Conservation (phyloP, 2,329 filamentous ascomycete species). For the Penicillium olsonii region DNA sequence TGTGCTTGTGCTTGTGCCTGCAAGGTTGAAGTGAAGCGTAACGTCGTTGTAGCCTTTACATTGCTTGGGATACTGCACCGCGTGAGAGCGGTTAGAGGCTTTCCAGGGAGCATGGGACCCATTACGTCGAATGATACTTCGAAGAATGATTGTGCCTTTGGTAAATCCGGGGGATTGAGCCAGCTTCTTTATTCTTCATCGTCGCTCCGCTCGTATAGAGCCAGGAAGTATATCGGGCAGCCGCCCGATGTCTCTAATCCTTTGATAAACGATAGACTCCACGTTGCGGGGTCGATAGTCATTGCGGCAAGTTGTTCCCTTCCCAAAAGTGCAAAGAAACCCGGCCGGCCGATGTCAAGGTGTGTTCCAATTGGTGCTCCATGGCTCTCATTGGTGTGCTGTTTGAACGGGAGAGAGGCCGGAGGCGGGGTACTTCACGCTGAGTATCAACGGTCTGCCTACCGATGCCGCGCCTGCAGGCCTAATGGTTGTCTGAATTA, state of each 20-base stretch:
- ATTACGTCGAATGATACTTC: neutral
- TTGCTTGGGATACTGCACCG: constrained; percentile 2
- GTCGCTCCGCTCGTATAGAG: neutral
- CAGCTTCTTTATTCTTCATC: constrained; percentile 6
- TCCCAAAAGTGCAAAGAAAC: neutral
- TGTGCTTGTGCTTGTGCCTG: constrained; percentile 10
- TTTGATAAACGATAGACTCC: neutral
- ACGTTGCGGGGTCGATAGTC: constrained; percentile 4
- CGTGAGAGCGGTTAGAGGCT: constrained; percentile 2
- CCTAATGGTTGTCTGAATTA: neutral
- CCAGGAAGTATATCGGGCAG: constrained; percentile 6
- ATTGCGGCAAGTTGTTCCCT: neutral
- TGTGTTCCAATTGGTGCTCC: constrained; percentile 2
- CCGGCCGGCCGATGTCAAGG: neutral
- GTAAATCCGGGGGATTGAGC: neutral
- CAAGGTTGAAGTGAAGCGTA: constrained; percentile 22
- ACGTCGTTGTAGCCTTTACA: neutral
- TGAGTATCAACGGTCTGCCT: constrained; percentile 4
- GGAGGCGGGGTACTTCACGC: constrained; percentile 8
- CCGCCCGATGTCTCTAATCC: constrained; percentile 3
- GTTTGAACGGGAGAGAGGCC: constrained; percentile 8
- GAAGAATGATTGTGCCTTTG: neutral
- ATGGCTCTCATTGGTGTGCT: neutral
- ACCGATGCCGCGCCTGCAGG: constrained; percentile 1
- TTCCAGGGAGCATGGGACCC: constrained; percentile 3